These are phyloP conservation scores for Acanthochlamys bracteata DNA, from an alignment of 106 monocot genomes.

Conservation along the genomic window DNA sequence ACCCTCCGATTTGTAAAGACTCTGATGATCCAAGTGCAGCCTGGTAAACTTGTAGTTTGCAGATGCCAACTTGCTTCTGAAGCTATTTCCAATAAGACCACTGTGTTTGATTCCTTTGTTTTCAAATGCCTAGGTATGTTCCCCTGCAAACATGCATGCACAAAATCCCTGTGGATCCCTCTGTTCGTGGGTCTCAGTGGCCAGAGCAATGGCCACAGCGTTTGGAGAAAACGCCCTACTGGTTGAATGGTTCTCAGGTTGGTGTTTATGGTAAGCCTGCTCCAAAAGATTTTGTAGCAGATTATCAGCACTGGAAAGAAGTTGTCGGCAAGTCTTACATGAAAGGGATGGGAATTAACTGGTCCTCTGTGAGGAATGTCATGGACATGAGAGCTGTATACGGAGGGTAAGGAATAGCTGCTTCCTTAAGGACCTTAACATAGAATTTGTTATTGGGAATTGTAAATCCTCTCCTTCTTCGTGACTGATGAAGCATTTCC, in stretches of 20 bases:
- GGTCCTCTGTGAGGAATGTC: constrained; percentile 81
- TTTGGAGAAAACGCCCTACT: constrained; percentile 56
- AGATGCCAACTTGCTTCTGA: too few species aligned
- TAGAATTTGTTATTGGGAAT: too few species aligned
- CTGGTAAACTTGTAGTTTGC: constrained; percentile 34
- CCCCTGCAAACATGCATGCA: constrained; percentile 74
- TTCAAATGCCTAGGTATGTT: constrained; percentile 45
- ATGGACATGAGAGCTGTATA: constrained; percentile 97
- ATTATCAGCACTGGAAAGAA: constrained; percentile 70
- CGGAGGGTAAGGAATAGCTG: constrained; percentile 62
- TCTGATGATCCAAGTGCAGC: constrained; percentile 86
- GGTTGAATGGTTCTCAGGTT: constrained; percentile 56
- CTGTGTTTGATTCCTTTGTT: not conserved
- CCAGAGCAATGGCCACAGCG: constrained; percentile 75
- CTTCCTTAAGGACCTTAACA: not conserved
- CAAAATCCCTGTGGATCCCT: constrained; percentile 34
- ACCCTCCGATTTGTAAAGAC: constrained; percentile 64
- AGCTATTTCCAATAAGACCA: too few species aligned
- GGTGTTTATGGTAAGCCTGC: constrained; percentile 87
- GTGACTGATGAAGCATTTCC: not conserved
- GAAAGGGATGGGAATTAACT: constrained; percentile 70
- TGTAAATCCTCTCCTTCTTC: not conserved
- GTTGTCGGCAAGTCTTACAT: constrained; percentile 63
- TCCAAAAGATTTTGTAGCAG: constrained; percentile 59
- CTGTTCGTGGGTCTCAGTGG: constrained; percentile 66